These are phyloP conservation scores for Pythium graminicola DNA, from an alignment of 352 stramenopile species.

Conservation along the genomic window DNA sequence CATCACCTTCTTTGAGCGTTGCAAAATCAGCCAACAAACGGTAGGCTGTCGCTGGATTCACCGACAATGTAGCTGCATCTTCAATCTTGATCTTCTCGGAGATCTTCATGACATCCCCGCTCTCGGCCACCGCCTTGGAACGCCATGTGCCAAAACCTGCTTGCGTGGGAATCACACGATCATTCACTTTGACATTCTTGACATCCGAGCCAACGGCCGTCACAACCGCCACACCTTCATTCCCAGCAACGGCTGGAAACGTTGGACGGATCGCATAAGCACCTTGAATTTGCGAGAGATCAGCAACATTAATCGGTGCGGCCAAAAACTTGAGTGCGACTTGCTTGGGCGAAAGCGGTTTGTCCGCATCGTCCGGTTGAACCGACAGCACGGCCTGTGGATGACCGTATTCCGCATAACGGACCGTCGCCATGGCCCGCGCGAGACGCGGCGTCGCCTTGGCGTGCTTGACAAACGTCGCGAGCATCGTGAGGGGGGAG, in stretches of 20 bases:
- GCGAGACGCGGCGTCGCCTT: slow-evolving; percentile 6
- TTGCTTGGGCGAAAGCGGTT: slow-evolving; percentile 40
- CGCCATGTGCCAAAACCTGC: slow-evolving; percentile 75
- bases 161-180: slow-evolving; percentile 74
- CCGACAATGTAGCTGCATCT: slow-evolving; percentile 71
- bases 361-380: slow-evolving; percentile 59
- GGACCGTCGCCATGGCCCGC: slow-evolving; percentile 68
- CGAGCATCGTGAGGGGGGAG: slow-evolving; percentile 36
- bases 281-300: slow-evolving; percentile 86
- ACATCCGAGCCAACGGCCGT: slow-evolving; percentile 75
- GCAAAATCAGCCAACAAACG: slow-evolving; percentile 83
- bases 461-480: slow-evolving; percentile 39
- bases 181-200: slow-evolving; percentile 78
- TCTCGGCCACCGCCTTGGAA: slow-evolving; percentile 57
- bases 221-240: slow-evolving; percentile 83
- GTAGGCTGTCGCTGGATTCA: slow-evolving; percentile 84
- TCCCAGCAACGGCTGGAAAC: slow-evolving; percentile 76
- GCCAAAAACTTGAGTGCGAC: slow-evolving; percentile 86
- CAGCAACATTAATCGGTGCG: slow-evolving; percentile 83
- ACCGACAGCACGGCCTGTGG: slow-evolving; percentile 59
- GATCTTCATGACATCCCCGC: slow-evolving; percentile 60
- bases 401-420: slow-evolving; percentile 69
- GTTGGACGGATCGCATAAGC: slow-evolving; percentile 69
- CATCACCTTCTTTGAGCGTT: slow-evolving; percentile 67
- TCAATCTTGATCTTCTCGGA: slow-evolving; percentile 82